Evolutionary conservation across 1,284 basidiomycete species (phyloP), one percentile per base, ranked within the genome.

Genomic region (Marasmius sp.): DNA sequence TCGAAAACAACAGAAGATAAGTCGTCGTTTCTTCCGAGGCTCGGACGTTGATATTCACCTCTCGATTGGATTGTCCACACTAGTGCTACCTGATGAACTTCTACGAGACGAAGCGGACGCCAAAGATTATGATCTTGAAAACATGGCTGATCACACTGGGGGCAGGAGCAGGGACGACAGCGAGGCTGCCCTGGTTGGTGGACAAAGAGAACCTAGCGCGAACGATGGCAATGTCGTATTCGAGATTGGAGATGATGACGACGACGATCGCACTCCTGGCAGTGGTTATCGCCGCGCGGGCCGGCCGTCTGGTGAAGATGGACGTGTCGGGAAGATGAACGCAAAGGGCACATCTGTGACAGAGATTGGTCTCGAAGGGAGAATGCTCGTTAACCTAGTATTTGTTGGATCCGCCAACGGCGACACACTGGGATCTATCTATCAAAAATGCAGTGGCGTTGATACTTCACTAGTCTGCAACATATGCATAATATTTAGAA

Each of bases 61-160:
- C 60, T 67, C 6, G 27, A 60, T 55, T 62, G 54, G 48, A 73
- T 73, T 80, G 70, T 83, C 69, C 70, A 91, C 82, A 76, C 85
- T 92, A 66, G 89, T 88, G 52, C 93, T 92, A 89, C 94, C 88
- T 60, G 93, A 92, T 67, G 93, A 93, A 77, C 76, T 91, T 63
- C 91, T 91, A 36, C 88, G 94, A 80, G 91, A 97, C 76, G 94
- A 97, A 74, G 87, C 89, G 69, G 95, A 97, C 66, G 95, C 93
- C 0, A 94, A 95, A 70, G 93, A 95, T 71, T 97, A 95, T 71
- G 95, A 96, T 70, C 83, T 94, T 43, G 93, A 93, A 67, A 78
- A 86, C n/a, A 79, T 89, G 63, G 86, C 85, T 71, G 80, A 70
- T 55, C 85, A 86, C 54, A 80, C 80, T 27, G 72, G 75, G 61